Percentiles rank a stretch among this genome's conserved stretches.
These are phyloP conservation scores for Linnemannia elongata DNA, from an alignment of 192 early-diverging fungal genomes.

Conservation along the genomic window DNA sequence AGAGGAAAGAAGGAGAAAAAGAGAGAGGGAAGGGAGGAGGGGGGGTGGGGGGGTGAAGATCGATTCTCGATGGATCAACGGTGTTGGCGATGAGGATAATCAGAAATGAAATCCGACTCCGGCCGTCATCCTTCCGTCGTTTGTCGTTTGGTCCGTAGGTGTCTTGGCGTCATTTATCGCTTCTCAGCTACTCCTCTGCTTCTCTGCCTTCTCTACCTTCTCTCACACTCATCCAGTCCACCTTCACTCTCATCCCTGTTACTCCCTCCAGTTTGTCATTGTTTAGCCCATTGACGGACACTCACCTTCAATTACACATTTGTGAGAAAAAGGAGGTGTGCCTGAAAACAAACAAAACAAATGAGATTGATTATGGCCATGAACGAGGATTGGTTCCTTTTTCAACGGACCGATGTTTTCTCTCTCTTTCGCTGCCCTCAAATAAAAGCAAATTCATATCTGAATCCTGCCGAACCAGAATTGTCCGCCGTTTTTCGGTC, in stretches of 20 bases:
- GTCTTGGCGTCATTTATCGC: neutral
- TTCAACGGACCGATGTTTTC: too few relatives aligned
- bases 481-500: neutral
- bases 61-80: neutral
- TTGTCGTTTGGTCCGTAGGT: neutral
- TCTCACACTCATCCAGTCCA: neutral
- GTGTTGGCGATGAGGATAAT: neutral
- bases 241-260: neutral
- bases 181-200: neutral
- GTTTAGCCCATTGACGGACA: neutral
- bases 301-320: too few relatives aligned
- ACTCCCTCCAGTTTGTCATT: neutral
- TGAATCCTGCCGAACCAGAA: conserved; percentile 4
- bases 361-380: too few relatives aligned
- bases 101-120: neutral
- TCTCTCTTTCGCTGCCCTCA: neutral
- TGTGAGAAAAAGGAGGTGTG: too few relatives aligned
- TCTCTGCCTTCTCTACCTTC: neutral
- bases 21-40: neutral
- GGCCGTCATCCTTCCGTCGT: neutral
- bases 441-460: neutral
- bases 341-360: too few relatives aligned
- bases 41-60: neutral
- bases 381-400: too few relatives aligned
- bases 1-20: neutral